Evolutionary conservation across 805 yeast species (phyloP), one percentile per base, ranked within the genome.

Genomic region (Zygoascus ofunaensis): DNA sequence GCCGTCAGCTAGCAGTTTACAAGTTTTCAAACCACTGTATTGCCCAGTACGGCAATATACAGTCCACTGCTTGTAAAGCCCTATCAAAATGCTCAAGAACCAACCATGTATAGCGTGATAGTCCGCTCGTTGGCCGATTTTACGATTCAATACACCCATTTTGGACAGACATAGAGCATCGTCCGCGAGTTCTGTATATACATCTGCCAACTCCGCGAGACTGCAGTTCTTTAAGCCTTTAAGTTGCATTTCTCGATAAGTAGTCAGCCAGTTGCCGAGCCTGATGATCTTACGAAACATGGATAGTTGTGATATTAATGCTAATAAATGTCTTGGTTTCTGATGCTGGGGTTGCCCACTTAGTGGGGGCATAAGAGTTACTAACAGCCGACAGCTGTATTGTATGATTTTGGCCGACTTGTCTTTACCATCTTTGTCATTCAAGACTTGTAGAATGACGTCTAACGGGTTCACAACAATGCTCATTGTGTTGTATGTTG

Each of bases 221-320:
- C 12, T 12, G 7, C 7, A 12, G 7, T 38, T 35, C 17, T 42
- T 44, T 3, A 44, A 18, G n/a, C 17, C n/a, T 22, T 44, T 41
- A 8, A 34, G 18, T 3, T 36, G 21, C 17, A 43, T 46, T n/a
- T 34, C 24, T 20, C 43, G 42, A 22, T 35, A 20, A 3, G 54
- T 47, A 14, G 41, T 46, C 20, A 55, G 23, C 61, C 60, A 59
- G 43, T 58, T 58, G 21, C 58, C 59, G 17, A 59, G 44, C 35
- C 60, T 53, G 34, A 59, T 56, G 39, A 59, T 46, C 41, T 55
- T 56, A 34, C 64, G 55, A 28, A 59, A 59, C 50, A 47, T 49
- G 12, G 59, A 54, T 7, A 59, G 45, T 26, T 58, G 49, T 12
- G 55, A 46, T 4, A 52, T 56, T 41, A 56, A 39, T 5, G 56